Evolutionary conservation across 495 filamentous ascomycete genomes (phyloP), one percentile per base, ranked within the genome.

Genomic region (Evansstolkia leycettana): DNA sequence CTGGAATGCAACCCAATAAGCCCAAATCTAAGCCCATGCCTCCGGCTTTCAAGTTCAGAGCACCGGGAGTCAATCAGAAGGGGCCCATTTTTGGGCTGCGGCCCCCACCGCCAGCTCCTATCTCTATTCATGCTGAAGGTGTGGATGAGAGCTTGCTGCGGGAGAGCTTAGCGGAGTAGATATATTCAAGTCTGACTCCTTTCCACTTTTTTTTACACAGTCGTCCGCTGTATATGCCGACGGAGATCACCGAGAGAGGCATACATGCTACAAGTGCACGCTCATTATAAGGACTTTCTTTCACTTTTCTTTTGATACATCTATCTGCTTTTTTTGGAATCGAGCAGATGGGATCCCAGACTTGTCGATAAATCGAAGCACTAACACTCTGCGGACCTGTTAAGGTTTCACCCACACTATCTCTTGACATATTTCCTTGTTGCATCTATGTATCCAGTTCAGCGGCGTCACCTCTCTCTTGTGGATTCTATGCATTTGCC

Each of bases 21-120:
- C 28, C 18, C 8, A 36, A 42, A 41, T 17, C 36, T 31, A 27
- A 45, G 4, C 30, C 32, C 9, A 19, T 19, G 9, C 39, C 45
- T 12, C 7, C 32, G 52, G 29, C 45, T 39, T n/a, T 37, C 13
- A 32, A 33, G 14, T 65, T 65, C 46, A 47, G 65, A 17, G 46
- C 48, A 26, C 52, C 65, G 2, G 66, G 66, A 7, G 60, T 69
- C 23, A 70, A 69, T 20, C 66, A 70, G 36, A 65, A 60, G 13
- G 66, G 66, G 2, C 57, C 61, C 0, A 64, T 65, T n/a, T 41
- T 60, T 42, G 62, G 64, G 0, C 47, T 64, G 7, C 54, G 54
- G 0, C 54, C 57, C 25, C 50, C 55, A 3, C 50, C 54, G 14
- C 45, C 38, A 5, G 49, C 55, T 1, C 56, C 61, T 1, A 33